phyloP scores from a whole-genome alignment of 805 yeast species.

The Kluyveromyces siamensis region DNA sequence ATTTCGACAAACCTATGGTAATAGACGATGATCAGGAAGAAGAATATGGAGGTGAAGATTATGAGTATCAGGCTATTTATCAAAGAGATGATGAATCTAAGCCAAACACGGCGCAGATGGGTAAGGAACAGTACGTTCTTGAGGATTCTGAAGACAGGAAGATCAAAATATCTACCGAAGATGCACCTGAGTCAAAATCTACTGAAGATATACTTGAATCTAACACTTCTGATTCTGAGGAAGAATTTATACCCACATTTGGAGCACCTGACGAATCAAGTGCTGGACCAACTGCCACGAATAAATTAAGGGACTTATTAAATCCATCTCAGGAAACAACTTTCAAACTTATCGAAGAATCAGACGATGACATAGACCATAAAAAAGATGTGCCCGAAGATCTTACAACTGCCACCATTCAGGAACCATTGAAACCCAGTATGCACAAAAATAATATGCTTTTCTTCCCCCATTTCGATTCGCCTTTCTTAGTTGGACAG shows the following conservation, averaged over 20 bases:
- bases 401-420: conserved; percentile 11
- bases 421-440: conserved; percentile 8
- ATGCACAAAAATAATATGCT: conserved; percentile 39
- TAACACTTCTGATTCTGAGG: conserved; percentile 14
- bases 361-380: conserved; percentile 42
- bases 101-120: conserved; percentile 6
- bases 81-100: conserved; percentile 13
- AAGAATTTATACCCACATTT: conserved; percentile 49
- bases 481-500: conserved; percentile 83
- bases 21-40: conserved; percentile 33
- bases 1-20: conserved; percentile 44
- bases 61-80: conserved; percentile 36
- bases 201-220: too few relatives aligned
- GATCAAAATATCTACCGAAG: background rate
- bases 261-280: conserved; percentile 26
- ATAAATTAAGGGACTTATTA: conserved; percentile 52
- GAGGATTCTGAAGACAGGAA: conserved; percentile 1
- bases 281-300: conserved; percentile 39
- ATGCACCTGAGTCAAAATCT: background rate
- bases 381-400: conserved; percentile 15
- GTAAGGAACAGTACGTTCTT: background rate
- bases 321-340: conserved; percentile 33
- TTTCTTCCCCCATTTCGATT: conserved; percentile 75
- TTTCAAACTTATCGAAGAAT: conserved; percentile 36
- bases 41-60: conserved; percentile 33